Percentiles rank a stretch among this genome's conserved stretches.
Conservation (phyloP, 1,139 yeast genomes). For the Suhomyces ambrosiae region DNA sequence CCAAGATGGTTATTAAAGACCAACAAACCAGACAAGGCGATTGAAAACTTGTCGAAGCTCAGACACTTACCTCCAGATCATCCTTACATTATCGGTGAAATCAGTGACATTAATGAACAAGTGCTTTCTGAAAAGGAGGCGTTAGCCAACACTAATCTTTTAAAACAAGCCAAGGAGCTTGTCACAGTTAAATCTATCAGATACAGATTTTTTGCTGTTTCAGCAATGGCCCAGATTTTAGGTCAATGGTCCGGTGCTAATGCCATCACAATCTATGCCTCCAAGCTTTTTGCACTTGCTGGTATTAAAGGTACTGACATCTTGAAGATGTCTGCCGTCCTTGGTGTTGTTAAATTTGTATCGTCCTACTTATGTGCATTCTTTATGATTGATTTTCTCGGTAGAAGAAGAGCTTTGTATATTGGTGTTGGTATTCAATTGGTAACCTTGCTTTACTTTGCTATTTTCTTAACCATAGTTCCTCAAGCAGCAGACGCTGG, state of each 20-base stretch:
- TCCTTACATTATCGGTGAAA: slow-evolving; percentile 54
- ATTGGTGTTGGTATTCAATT: slow-evolving; percentile 42
- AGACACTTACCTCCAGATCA: slow-evolving; percentile 54
- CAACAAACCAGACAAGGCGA: slow-evolving; percentile 38
- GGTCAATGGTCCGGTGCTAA: slow-evolving; percentile 70
- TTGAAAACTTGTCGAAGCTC: slow-evolving; percentile 42
- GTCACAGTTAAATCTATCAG: slow-evolving; percentile 38
- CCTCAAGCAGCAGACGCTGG: slow-evolving; percentile 44
- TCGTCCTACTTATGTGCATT: slow-evolving; percentile 50
- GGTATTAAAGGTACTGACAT: slow-evolving; percentile 44
- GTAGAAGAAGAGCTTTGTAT: slow-evolving; percentile 44
- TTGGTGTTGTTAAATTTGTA: slow-evolving; percentile 50
- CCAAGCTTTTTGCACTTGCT: slow-evolving; percentile 53
- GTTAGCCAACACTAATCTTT: slow-evolving; percentile 26
- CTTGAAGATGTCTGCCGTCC: slow-evolving; percentile 49
- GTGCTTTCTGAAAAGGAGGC: slow-evolving; percentile 43
- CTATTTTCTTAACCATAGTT: slow-evolving; percentile 48
- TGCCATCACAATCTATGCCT: slow-evolving; percentile 48
- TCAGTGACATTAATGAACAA: slow-evolving; percentile 52
- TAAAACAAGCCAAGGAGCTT: slow-evolving; percentile 35
- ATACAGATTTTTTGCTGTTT: slow-evolving; percentile 47
- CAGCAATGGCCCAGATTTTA: slow-evolving; percentile 49
- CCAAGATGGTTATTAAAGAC: slow-evolving; percentile 51
- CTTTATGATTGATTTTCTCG: slow-evolving; percentile 49
- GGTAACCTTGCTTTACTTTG: slow-evolving; percentile 39